Evolutionary conservation across 345 rosid genomes (phyloP), one percentile per base, ranked within the genome.

Genomic region (Anacardium occidentale): DNA sequence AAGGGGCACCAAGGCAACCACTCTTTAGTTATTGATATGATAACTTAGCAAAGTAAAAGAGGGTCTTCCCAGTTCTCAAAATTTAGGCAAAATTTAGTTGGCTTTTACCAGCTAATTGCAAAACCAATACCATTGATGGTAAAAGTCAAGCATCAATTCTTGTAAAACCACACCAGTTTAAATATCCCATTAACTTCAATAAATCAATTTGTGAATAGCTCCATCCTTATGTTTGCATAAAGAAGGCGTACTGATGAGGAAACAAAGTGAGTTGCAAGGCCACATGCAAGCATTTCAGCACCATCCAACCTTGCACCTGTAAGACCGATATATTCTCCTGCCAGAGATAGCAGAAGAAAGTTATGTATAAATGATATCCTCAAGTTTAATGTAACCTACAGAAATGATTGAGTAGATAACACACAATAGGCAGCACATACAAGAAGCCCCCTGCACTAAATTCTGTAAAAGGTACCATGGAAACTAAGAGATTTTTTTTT

Each of bases 201-300:
- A 13, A 71, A 48, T 50, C 29, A 59, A 60, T 71, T 20, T 47
- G 13, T 32, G 20, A 40, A 42, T 4, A 55, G 62, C 63, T 25
- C 7, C 6, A 29, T 29, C 25, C 10, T 6, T 53, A 54, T 25
- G n/a, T 45, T 29, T 40, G 70, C 45, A 47, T 32, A 21, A 67
- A 58, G 75, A 61, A 66, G 65, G 71, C 72, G 69, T 89, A 93
- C 95, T 70, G 62, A 64, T 58, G 91, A 86, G 54, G 90, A 90
- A 62, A 93, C 86, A 71, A 84, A 89, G 75, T 93, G 98, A 67
- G 98, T 93, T 34, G 93, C 97, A 75, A 93, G 95, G 73, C 97
- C 98, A 78, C 92, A 88, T 65, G 90, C 83, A 76, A 87, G 87
- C 97, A 91, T 86, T 81, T 93, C 98, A 57, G 90, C 87, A 69